Conservation (phyloP, 768 basidiomycete species). For the Termitomyces eurrhizus region DNA sequence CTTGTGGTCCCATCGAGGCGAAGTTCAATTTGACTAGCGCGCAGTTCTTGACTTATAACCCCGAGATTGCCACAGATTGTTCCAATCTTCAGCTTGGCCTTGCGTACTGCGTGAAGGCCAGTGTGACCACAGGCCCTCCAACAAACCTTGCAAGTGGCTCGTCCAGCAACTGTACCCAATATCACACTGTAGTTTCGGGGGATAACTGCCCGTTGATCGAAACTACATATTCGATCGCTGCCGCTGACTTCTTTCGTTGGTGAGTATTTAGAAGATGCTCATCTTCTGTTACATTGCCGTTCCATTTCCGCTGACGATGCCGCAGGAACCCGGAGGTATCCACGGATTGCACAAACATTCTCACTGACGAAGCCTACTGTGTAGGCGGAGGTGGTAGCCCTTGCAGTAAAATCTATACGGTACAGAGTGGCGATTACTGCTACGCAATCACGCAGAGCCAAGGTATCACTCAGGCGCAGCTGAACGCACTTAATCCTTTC, state of each 20-base stretch:
- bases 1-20: not conserved
- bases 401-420: slow-evolving; percentile 4
- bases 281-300: too few species aligned
- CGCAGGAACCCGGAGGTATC: not conserved
- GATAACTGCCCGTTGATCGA: slow-evolving; percentile 1
- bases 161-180: not conserved
- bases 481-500: slow-evolving; percentile 1
- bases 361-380: not conserved
- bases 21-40: not conserved
- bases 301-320: too few species aligned
- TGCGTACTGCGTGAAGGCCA: not conserved
- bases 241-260: too few species aligned
- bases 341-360: not conserved
- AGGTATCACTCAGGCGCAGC: slow-evolving; percentile 4
- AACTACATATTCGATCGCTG: not conserved
- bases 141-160: slow-evolving; percentile 1
- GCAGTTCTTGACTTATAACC: not conserved
- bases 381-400: slow-evolving; percentile 4
- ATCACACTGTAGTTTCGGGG: not conserved
- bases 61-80: not conserved
- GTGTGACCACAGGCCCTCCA: not conserved
- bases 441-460: not conserved
- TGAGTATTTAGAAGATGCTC: too few species aligned
- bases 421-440: not conserved
- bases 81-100: not conserved